These are phyloP conservation scores for Medicago ruthenica DNA, from an alignment of 306 rosid species.

Conservation along the genomic window DNA sequence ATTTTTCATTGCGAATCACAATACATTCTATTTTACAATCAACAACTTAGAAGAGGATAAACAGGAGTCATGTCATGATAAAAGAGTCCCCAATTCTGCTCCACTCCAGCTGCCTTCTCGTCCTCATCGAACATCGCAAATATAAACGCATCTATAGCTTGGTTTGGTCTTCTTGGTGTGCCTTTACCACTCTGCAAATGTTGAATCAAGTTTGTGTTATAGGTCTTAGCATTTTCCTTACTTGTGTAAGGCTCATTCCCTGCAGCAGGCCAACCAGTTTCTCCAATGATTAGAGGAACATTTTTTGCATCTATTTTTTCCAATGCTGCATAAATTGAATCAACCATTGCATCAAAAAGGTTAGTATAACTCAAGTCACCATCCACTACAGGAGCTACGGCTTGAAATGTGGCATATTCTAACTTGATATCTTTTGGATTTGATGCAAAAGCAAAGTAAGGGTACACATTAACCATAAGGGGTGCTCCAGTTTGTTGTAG, in stretches of 20 bases:
- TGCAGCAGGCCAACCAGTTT: constrained; percentile 39
- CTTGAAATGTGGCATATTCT: constrained; percentile 34
- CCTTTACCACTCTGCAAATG: background rate
- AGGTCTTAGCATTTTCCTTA: background rate
- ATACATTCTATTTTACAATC: too few relatives aligned
- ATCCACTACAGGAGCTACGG: background rate
- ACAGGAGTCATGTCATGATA: constrained; percentile 31
- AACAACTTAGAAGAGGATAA: constrained; percentile 19
- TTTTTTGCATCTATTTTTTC: background rate
- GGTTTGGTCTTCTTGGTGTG: constrained; percentile 35
- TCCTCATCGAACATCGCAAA: constrained; percentile 38
- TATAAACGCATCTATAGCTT: background rate
- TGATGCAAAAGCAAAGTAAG: constrained; percentile 22
- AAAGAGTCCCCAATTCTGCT: constrained; percentile 46
- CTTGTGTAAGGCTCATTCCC: constrained; percentile 32
- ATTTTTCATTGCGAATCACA: too few relatives aligned
- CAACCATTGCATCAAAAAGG: constrained; percentile 38
- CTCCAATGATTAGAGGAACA: constrained; percentile 8
- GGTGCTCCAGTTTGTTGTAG: constrained; percentile 21
- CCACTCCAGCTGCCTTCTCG: background rate
- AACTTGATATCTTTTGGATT: background rate
- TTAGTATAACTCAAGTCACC: constrained; percentile 1
- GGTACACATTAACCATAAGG: constrained; percentile 36
- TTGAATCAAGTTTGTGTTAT: background rate
- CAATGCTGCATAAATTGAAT: constrained; percentile 30